Base-by-base conservation (phyloP, 129 eudicot genomes). In the Apium graveolens region DNA sequence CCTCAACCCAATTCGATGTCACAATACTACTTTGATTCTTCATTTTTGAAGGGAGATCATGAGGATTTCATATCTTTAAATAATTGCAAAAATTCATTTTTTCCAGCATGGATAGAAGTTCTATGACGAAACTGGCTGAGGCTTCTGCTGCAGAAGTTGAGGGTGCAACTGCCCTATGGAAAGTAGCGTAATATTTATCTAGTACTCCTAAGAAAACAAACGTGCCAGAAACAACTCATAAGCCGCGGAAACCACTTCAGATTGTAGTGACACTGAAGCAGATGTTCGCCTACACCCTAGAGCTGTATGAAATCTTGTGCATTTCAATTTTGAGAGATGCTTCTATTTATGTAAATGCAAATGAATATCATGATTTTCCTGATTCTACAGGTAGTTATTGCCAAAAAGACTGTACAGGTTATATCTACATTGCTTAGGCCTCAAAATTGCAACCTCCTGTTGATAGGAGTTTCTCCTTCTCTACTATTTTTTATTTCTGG, bases 121-220 rank as follows among this genome's bases (percentile, higher is more conserved):
- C 97, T 70, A 84, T 88, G 94, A 92, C 89, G 48, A 92, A 81
- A 84, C 90, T 95, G 53, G 94, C 90, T 21, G 90, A 88, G 86
- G 97, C 96, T 62, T 92, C 97, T 72, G 96, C 97, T 77, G 97
- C 96, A 75, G 99, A 95, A 86, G 99, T 93, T 35, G 92, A 95
- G 79, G 97, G 89, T 78, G 96, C 92, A 48, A 90, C 55, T 84
- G 91, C 99, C 42, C 91, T 95, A 65, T 95, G 99, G 99, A 94
- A 95, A 87, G 91, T 94, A 48, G 97, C 85, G 3, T 96, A 94
- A 86, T 87, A 96, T 78, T 90, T 86, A 44, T 89, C 96, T 68
- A 87, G 86, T 73, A 78, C 80, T 82, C 87, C 86, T 14, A 90
- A 90, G 55, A 92, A 84, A 80, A 76, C 88, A 12, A 85, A 92